Conservation (phyloP, 1,139 yeast species). For the Zhuliangozyma blackwelliae region DNA sequence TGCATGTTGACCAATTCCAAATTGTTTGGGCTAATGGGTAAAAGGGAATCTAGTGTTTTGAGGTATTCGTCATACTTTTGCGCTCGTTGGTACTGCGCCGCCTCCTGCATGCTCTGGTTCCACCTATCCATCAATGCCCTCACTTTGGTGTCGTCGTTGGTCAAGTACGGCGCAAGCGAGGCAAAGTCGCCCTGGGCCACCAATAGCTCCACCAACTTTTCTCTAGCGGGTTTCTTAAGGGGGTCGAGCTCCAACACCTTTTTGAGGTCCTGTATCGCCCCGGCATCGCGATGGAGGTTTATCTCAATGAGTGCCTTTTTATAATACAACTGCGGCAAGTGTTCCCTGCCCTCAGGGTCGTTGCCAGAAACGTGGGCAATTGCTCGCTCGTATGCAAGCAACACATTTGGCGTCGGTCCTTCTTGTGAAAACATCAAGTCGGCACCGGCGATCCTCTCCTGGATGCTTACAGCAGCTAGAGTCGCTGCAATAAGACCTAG, state of each 20-base stretch:
- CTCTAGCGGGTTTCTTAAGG: conserved; percentile 38
- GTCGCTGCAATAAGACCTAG: neutral
- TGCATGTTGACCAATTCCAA: conserved; percentile 19
- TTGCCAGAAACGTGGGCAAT: conserved; percentile 11
- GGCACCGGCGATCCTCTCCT: conserved; percentile 5
- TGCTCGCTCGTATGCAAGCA: conserved; percentile 20
- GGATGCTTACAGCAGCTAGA: neutral
- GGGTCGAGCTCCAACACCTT: conserved; percentile 39
- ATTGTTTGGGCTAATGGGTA: conserved; percentile 20
- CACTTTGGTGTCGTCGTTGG: conserved; percentile 7
- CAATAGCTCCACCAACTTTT: conserved; percentile 39
- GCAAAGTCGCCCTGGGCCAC: conserved; percentile 43
- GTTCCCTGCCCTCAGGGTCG: conserved; percentile 3
- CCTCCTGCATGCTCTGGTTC: conserved; percentile 15
- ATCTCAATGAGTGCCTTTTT: conserved; percentile 54
- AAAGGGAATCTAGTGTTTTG: conserved; percentile 19
- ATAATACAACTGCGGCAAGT: conserved; percentile 39
- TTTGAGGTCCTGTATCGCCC: conserved; percentile 46
- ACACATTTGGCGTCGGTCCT: conserved; percentile 25
- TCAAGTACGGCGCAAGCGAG: conserved; percentile 12
- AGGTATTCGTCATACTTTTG: conserved; percentile 18
- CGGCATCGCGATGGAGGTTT: conserved; percentile 41
- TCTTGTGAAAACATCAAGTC: conserved; percentile 15
- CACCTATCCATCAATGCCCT: conserved; percentile 11
- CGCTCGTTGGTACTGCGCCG: conserved; percentile 12